phyloP scores from a whole-genome alignment of 2,329 filamentous ascomycete species.

The Phoma sp. region DNA sequence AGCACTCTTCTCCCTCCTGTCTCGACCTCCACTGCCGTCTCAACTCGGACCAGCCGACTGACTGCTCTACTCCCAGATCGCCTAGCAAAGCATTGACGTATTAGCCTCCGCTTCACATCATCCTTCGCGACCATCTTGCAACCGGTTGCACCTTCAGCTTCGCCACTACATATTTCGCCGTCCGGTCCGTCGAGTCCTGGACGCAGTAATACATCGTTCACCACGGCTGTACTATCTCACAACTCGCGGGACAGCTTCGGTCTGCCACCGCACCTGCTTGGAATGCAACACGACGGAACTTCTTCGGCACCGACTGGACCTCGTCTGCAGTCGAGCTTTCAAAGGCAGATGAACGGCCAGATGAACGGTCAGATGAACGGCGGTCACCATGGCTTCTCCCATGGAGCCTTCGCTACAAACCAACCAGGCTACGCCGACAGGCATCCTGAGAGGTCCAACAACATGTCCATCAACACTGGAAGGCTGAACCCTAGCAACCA shows the following conservation, averaged over 20 bases:
- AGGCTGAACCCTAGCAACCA: conserved; percentile 63
- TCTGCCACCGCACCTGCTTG: conserved; percentile 81
- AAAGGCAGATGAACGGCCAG: conserved; percentile 67
- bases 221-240: conserved; percentile 82
- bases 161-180: conserved; percentile 47
- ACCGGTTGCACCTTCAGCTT: conserved; percentile 42
- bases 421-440: conserved; percentile 82
- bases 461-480: conserved; percentile 91
- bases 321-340: conserved; percentile 67
- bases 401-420: conserved; percentile 90
- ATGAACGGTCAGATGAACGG: conserved; percentile 64
- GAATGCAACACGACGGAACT: conserved; percentile 83
- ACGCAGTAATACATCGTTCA: conserved; percentile 67
- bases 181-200: conserved; percentile 56
- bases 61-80: conserved; percentile 9
- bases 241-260: conserved; percentile 81
- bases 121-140: conserved; percentile 30
- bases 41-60: conserved; percentile 3
- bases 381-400: conserved; percentile 87
- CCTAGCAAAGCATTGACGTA: conserved; percentile 36
- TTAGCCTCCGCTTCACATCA: conserved; percentile 33
- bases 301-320: conserved; percentile 65
- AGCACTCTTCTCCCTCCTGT: conserved; percentile 17
- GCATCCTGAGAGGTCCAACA: conserved; percentile 82
- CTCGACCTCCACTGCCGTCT: not conserved